phyloP scores from a whole-genome alignment of 225 moss, liverwort and hornwort genomes.

The Marchantia paleacea region DNA sequence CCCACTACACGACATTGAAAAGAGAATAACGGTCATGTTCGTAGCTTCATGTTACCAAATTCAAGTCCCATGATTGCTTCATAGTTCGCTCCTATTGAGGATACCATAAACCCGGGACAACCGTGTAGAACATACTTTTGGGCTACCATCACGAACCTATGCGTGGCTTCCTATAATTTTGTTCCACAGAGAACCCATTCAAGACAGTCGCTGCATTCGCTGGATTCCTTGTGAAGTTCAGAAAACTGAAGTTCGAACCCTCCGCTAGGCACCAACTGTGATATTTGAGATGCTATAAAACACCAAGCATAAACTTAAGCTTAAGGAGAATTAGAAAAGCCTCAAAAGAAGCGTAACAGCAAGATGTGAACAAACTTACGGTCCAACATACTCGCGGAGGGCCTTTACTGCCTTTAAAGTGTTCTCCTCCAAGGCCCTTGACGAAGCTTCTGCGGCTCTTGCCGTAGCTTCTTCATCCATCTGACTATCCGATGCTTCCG shows the following conservation, averaged over 20 bases:
- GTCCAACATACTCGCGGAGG: background rate
- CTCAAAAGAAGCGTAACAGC: background rate
- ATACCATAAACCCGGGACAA: too few relatives aligned
- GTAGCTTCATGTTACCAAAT: background rate
- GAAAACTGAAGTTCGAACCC: too few relatives aligned
- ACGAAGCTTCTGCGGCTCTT: conserved; percentile 56
- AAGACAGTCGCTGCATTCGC: background rate
- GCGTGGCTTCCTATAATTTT: too few relatives aligned
- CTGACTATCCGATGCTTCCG: conserved; percentile 44
- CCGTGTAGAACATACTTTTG: too few relatives aligned
- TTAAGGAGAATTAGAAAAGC: background rate
- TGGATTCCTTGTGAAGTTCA: background rate
- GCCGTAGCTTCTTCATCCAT: conserved; percentile 59
- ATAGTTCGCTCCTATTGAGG: too few relatives aligned
- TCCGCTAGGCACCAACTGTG: too few relatives aligned
- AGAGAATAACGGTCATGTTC: background rate
- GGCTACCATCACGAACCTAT: too few relatives aligned
- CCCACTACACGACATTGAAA: conserved; percentile 38
- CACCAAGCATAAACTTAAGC: background rate
- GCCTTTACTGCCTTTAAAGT: conserved; percentile 44
- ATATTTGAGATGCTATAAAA: background rate
- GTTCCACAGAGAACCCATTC: too few relatives aligned
- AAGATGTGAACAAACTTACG: too few relatives aligned
- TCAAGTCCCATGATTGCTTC: background rate
- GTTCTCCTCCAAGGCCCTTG: conserved; percentile 59